Percentiles rank a stretch among this genome's conserved stretches.
Evolutionary conservation across 768 basidiomycete genomes (phyloP).

Genomic region (Sutorius australiensis): DNA sequence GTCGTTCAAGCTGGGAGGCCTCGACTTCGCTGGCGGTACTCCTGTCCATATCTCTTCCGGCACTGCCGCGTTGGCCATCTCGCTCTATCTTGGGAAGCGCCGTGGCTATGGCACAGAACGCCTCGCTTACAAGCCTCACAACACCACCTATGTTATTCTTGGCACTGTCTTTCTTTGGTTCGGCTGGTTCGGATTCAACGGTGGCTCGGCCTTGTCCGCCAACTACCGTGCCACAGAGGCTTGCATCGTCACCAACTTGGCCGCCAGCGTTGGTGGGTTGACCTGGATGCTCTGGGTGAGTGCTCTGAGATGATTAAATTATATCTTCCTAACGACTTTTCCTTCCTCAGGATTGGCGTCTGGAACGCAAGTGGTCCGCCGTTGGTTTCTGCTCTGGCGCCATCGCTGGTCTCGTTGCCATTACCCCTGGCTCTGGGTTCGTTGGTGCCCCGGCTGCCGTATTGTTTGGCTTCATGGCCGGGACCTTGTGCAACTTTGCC

Average conservation of each 20-base stretch:
- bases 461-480: conserved; percentile 79
- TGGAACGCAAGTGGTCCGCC: conserved; percentile 89
- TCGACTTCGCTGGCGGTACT: conserved; percentile 93
- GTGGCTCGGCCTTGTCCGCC: conserved; percentile 85
- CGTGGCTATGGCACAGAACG: conserved; percentile 88
- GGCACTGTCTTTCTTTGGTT: conserved; percentile 95
- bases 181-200: conserved; percentile 96
- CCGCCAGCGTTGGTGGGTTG: conserved; percentile 82
- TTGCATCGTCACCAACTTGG: conserved; percentile 90
- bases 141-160: conserved; percentile 88
- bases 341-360: conserved; percentile 66
- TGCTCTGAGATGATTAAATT: not conserved
- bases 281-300: conserved; percentile 90
- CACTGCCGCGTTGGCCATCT: conserved; percentile 86
- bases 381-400: conserved; percentile 97
- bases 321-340: not conserved
- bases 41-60: conserved; percentile 97
- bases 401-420: conserved; percentile 85
- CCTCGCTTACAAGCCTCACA: conserved; percentile 91
- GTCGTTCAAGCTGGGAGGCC: conserved; percentile 76
- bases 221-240: conserved; percentile 86
- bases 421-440: conserved; percentile 80
- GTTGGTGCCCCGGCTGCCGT: conserved; percentile 83
- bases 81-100: conserved; percentile 86
- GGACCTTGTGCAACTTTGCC: conserved; percentile 89